Evolutionary conservation across 2,329 filamentous ascomycete genomes (phyloP), one percentile per base, ranked within the genome.

Genomic region (Penicillium paneum): DNA sequence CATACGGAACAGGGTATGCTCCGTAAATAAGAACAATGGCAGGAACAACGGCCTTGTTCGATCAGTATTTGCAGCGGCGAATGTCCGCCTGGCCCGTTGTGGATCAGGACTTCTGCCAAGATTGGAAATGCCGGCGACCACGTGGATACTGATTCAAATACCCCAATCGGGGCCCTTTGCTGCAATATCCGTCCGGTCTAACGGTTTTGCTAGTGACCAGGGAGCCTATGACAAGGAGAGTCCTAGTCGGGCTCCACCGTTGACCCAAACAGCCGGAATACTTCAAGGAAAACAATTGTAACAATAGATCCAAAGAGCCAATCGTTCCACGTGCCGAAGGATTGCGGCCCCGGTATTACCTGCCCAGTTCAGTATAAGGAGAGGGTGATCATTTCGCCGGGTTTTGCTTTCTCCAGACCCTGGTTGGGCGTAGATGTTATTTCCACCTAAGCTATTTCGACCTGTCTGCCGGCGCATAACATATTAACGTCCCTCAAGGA

Each of bases 401-500:
- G 15, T n/a, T 17, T 39, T 24, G 12, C 7, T 39, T 13, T 39
- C 12, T 1, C 36, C 19, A 21, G 10, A 17, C 4, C 17, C 17
- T 10, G 24, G 7, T 42, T 28, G 10, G n/a, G 12, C 10, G 5
- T 42, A 12, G 19, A 32, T 15, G 31, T 8, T 24, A 4, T 24
- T 24, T 24, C 5, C 4, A 39, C 24, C 19, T 56, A 64, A 50
- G 68, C 66, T 5, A 62, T 73, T 13, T 52, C 56, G 1, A 64
- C 60, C 57, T 60, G 1, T 64, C 65, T 8, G 59, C 67, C 26
- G 61, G 61, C 31, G 49, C 61, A 15, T 15, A 60, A 1, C 66
- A 67, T 8, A 63, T 72, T 6, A 66, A 69, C n/a, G 19, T 41
- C 0, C 0, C 43, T 77, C 2, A 52, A 63, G 24, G 41, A 58